phyloP scores from a whole-genome alignment of 768 basidiomycete genomes.

The Chiua virens region DNA sequence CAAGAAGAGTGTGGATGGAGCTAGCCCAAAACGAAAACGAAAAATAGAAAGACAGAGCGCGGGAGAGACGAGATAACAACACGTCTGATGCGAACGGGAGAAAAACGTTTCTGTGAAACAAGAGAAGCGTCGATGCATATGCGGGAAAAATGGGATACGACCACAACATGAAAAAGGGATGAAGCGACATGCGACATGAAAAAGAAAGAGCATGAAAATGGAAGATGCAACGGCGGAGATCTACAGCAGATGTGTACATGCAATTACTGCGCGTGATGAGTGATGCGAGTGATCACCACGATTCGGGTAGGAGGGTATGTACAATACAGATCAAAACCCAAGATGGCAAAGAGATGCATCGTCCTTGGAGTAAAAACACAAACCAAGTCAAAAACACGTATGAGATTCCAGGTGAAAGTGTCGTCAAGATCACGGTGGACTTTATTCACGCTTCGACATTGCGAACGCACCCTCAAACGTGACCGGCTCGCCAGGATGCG shows the following conservation, averaged over 20 bases:
- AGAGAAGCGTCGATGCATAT: not conserved
- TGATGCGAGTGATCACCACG: constrained; percentile 7
- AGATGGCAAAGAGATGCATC: constrained; percentile 1
- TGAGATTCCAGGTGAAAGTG: not conserved
- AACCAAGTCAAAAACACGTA: not conserved
- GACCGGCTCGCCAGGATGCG: constrained; percentile 34
- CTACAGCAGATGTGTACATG: constrained; percentile 18
- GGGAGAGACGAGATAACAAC: not conserved
- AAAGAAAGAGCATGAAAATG: constrained; percentile 2
- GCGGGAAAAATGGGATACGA: not conserved
- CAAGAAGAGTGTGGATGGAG: not conserved
- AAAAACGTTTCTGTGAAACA: not conserved
- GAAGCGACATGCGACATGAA: not conserved
- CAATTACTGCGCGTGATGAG: constrained; percentile 2
- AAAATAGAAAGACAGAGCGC: too few species aligned
- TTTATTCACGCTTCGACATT: constrained; percentile 48
- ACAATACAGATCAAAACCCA: constrained; percentile 8
- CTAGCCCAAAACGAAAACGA: too few species aligned
- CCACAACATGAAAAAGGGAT: not conserved
- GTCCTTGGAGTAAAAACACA: constrained; percentile 8
- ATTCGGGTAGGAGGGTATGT: constrained; percentile 2
- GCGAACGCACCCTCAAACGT: constrained; percentile 66
- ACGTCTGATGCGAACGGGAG: not conserved
- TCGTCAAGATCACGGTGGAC: not conserved
- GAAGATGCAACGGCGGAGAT: constrained; percentile 15